These are phyloP conservation scores for Xylaria venustula DNA, from an alignment of 495 filamentous ascomycete species.

Conservation along the genomic window DNA sequence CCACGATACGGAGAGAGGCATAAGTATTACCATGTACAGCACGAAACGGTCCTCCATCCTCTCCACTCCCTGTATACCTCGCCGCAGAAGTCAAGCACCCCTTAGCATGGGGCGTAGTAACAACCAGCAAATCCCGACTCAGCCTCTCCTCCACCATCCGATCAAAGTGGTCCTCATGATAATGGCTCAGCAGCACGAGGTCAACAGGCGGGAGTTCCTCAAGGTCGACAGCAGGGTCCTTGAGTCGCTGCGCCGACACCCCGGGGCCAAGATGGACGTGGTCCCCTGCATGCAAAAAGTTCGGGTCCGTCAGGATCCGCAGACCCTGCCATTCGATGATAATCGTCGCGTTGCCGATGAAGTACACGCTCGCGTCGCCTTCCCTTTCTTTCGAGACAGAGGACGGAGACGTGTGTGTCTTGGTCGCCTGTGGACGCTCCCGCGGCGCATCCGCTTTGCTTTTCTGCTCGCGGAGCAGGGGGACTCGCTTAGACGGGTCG, in stretches of 20 bases:
- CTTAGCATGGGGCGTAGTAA: slow-evolving; percentile 65
- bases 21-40: slow-evolving; percentile 40
- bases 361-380: slow-evolving; percentile 41
- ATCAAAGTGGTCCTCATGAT: slow-evolving; percentile 69
- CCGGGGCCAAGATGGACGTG: slow-evolving; percentile 68
- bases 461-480: slow-evolving; percentile 23
- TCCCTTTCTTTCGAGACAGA: not conserved
- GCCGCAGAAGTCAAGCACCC: slow-evolving; percentile 38
- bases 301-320: slow-evolving; percentile 67
- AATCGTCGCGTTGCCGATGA: slow-evolving; percentile 67
- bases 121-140: slow-evolving; percentile 58
- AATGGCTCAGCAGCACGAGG: slow-evolving; percentile 62
- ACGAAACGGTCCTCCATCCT: slow-evolving; percentile 49
- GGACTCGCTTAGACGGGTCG: slow-evolving; percentile 23
- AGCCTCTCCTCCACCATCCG: slow-evolving; percentile 57
- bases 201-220: slow-evolving; percentile 62
- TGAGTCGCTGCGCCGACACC: slow-evolving; percentile 50
- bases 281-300: slow-evolving; percentile 68
- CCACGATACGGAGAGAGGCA: too few relatives aligned
- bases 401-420: slow-evolving; percentile 13
- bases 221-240: slow-evolving; percentile 61
- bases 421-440: slow-evolving; percentile 15
- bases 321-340: slow-evolving; percentile 64
- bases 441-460: slow-evolving; percentile 15
- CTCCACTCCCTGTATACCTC: not conserved